Base-by-base conservation (phyloP, 106 monocot genomes). In the Dioscorea dumetorum region DNA sequence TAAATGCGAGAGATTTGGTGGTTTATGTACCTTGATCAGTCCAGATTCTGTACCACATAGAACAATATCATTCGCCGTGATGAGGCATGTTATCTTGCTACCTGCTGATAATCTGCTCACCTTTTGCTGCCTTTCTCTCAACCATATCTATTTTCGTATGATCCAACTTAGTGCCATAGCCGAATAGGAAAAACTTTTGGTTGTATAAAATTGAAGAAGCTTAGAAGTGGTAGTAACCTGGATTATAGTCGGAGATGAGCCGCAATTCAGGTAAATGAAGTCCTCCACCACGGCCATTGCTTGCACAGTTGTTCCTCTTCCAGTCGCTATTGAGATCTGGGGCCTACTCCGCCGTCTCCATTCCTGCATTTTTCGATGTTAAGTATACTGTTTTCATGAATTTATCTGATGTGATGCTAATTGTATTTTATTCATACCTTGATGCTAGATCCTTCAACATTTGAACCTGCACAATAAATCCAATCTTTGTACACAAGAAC, bases 91-190 rank as follows among this genome's bases (percentile, higher is more conserved):
- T 50, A 99, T 80, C 84, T 93, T 99, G 82, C 90, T 85, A 0
- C 97, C 97, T 58, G 80, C 85, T 49, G 92, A 86, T 79, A 99
- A 74, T 78, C 92, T 92, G n/a, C 97, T 89, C 50, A 99, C 78
- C 72, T 87, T 92, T 62, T 87, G 92, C 58, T 82, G 89, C 53
- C 83, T 84, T 54, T 76, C 90, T 83, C 92, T 88, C 74, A 89
- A 61, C 85, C 89, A 99, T 16, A 99, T 90, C 97, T 99, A 19
- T 50, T 16, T 68, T 19, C 67, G 35, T 13, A 33, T 32, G 12
- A 57, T 52, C 19, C 24, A 41, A 23, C 12, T 49, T 22, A 7
- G 8, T 5, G 20, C 53, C 5, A 24, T 3, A 50, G 8, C 17
- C 15, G 6, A 22, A 22, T 21, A n/a, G 1, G 6, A 24, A 4